phyloP scores from a whole-genome alignment of 2,329 filamentous ascomycete genomes.

The Davidsoniella eucalypti region DNA sequence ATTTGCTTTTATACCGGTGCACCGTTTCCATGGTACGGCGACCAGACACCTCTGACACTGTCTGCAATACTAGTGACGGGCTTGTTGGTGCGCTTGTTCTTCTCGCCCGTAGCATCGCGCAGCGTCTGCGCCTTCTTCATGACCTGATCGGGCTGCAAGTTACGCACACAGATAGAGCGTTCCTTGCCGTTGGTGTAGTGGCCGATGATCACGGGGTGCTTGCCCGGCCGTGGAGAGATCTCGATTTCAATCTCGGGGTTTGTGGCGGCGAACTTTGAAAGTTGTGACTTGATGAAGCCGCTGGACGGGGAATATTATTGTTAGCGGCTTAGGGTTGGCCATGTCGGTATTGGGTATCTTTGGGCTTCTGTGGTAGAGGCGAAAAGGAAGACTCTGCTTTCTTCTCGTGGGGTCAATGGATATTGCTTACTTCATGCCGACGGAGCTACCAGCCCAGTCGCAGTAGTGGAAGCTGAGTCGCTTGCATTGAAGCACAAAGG shows the following conservation, averaged over 20 bases:
- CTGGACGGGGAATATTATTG: slow-evolving; percentile 27
- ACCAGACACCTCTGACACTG: slow-evolving; percentile 55
- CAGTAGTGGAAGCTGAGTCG: slow-evolving; percentile 93
- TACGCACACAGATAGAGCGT: slow-evolving; percentile 78
- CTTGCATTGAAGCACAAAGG: slow-evolving; percentile 96
- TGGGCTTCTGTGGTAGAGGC: neutral
- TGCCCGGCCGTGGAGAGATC: slow-evolving; percentile 75
- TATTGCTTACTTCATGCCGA: slow-evolving; percentile 69
- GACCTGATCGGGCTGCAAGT: slow-evolving; percentile 66
- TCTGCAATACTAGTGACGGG: slow-evolving; percentile 46
- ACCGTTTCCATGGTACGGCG: slow-evolving; percentile 48
- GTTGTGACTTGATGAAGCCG: slow-evolving; percentile 61
- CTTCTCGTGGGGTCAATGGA: too few relatives aligned
- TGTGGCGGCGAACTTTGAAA: slow-evolving; percentile 59
- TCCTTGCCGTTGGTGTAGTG: slow-evolving; percentile 83
- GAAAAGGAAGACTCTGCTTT: neutral
- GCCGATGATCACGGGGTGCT: slow-evolving; percentile 77
- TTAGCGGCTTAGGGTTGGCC: slow-evolving; percentile 16
- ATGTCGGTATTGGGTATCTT: neutral
- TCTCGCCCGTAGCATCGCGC: slow-evolving; percentile 60
- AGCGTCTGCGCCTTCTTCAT: slow-evolving; percentile 61
- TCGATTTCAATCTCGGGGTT: slow-evolving; percentile 85
- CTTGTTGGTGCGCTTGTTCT: slow-evolving; percentile 47
- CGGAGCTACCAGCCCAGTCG: slow-evolving; percentile 85
- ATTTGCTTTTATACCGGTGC: slow-evolving; percentile 29